Evolutionary conservation across 129 eudicot genomes (phyloP).

Genomic region (Deinandra increscens): DNA sequence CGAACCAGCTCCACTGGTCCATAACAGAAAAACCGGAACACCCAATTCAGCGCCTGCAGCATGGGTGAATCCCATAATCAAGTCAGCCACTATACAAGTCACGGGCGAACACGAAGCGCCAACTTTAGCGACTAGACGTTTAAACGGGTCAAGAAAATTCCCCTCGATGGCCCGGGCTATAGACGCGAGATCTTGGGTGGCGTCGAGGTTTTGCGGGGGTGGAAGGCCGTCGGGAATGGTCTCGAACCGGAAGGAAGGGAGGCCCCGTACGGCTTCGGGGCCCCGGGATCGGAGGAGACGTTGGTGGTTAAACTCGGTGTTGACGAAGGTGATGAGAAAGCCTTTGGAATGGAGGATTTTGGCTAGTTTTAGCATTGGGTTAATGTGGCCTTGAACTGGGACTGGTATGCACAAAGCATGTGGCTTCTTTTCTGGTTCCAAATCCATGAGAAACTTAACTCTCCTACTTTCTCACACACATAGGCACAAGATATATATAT

Average conservation of each 20-base stretch:
- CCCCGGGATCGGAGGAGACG: no score
- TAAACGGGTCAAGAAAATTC: constrained; percentile 26
- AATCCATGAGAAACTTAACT: no score
- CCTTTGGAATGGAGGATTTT: no score
- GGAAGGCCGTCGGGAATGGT: constrained; percentile 31
- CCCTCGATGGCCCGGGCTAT: background rate
- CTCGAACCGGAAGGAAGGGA: constrained; percentile 30
- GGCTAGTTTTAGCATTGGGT: no score
- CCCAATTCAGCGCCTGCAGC: constrained; percentile 16
- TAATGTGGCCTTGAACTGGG: no score
- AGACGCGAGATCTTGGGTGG: constrained; percentile 26
- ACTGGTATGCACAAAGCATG: no score
- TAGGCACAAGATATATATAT: no score
- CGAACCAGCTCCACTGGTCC: constrained; percentile 10
- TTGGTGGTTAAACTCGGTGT: no score
- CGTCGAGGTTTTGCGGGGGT: constrained; percentile 14
- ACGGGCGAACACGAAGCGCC: constrained; percentile 14
- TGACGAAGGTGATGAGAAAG: no score
- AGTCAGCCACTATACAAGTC: constrained; percentile 13
- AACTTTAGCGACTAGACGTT: constrained; percentile 9
- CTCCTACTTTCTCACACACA: no score
- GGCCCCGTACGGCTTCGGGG: no score
- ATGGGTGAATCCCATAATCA: constrained; percentile 14
- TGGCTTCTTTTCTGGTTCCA: no score
- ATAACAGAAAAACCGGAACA: constrained; percentile 14